Evolutionary conservation across 176 grass and related monocot species (phyloP).

Genomic region (Avena atlantica): DNA sequence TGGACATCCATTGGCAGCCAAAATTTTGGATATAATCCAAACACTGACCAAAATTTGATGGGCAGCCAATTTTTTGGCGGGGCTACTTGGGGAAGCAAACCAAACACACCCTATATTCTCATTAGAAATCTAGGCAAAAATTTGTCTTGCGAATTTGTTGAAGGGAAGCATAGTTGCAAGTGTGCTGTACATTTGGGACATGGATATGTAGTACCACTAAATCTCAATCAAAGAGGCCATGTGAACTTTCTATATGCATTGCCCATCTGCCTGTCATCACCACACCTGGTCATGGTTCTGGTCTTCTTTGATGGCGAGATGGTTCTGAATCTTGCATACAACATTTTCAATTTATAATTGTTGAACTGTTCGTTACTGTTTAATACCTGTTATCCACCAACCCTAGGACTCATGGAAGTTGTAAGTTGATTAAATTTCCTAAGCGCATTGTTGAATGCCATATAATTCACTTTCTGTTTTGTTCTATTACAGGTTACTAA

Average conservation of each 20-base stretch:
- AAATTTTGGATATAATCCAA: too few relatives aligned
- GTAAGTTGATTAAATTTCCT: conserved; percentile 16
- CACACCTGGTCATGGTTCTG: conserved; percentile 8
- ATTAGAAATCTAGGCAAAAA: conserved; percentile 2
- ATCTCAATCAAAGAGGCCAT: conserved; percentile 10
- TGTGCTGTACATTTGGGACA: not conserved
- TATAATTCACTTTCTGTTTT: conserved; percentile 31
- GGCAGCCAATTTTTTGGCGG: too few relatives aligned
- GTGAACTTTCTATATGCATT: conserved; percentile 6
- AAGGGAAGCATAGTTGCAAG: conserved; percentile 23
- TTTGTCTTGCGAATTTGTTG: not conserved
- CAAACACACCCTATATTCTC: not conserved
- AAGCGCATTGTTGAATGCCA: conserved; percentile 27
- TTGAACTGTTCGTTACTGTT: conserved; percentile 12
- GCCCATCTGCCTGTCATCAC: not conserved
- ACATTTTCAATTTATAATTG: not conserved
- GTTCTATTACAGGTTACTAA: conserved; percentile 70
- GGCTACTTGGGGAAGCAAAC: too few relatives aligned
- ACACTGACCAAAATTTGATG: too few relatives aligned
- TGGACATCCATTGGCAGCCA: too few relatives aligned
- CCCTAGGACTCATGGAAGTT: conserved; percentile 18
- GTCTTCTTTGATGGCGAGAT: not conserved
- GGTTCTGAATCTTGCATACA: not conserved
- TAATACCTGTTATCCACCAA: not conserved
- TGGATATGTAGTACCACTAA: conserved; percentile 9